Evolutionary conservation across 1,139 yeast genomes (phyloP), one percentile per base, ranked within the genome.

Genomic region (Geotrichum restrictum): DNA sequence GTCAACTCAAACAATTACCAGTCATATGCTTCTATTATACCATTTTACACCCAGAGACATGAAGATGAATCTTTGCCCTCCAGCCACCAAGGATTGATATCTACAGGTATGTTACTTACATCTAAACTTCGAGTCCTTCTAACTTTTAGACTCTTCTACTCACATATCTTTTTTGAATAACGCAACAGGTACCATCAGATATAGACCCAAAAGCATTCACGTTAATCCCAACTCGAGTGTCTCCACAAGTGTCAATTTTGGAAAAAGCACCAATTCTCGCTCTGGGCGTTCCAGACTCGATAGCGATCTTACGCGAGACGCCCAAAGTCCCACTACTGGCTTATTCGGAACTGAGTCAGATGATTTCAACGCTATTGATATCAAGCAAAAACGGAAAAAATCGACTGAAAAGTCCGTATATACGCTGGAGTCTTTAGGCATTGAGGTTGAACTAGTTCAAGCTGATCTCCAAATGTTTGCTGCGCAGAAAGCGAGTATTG

Each of bases 371-470:
- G 43, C 32, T 42, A 11, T 32, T n/a, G n/a, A n/a, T 5, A 14
- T 6, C 31, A 22, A 27, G 41, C 24, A 19, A 10, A 37, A 16
- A 18, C 31, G 38, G 19, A 42, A 13, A 11, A 33, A 32, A 22
- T 27, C n/a, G 14, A 40, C n/a, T 3, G 44, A 24, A 13, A 40
- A 40, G 24, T 24, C 44, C 13, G 22, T 39, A 0, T 69, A 67
- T 54, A 78, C 78, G 52, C 74, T 78, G 36, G 80, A 76, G 55
- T 77, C 77, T 42, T 63, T 79, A 40, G 75, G 79, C 45, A 71
- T 70, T 47, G 70, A 75, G 48, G 69, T 79, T 24, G 82, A 78
- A 58, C 64, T 71, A 3, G 74, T 77, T 0, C 78, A 78, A 56
- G 74, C 72, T 22, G 82, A 79, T 47, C 71, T 78, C n/a, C 69